A percentile compares a stretch with the other conserved stretches of the same genome.
phyloP scores from a whole-genome alignment of 192 early-diverging fungal genomes.

The Coemansia sp. region DNA sequence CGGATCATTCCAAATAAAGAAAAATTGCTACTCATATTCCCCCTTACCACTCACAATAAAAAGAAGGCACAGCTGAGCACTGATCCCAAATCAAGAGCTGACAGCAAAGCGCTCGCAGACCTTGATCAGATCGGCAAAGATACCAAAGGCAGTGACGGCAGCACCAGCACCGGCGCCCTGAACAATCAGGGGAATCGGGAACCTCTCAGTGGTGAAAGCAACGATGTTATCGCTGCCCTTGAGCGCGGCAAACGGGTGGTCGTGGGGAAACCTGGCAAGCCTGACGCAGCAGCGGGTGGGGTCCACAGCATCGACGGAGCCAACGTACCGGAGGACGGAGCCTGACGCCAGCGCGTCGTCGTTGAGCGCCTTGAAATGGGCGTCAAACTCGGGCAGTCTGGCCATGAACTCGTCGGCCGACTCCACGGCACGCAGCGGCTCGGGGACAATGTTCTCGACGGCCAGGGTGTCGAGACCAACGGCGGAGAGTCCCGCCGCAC shows the following conservation, averaged over 20 bases:
- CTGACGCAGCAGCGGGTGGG: constrained; percentile 73
- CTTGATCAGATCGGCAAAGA: constrained; percentile 91
- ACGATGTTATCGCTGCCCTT: constrained; percentile 99
- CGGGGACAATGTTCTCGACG: constrained; percentile 97
- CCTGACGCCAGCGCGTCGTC: constrained; percentile 67
- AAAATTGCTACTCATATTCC: neutral
- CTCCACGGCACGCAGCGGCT: constrained; percentile 67
- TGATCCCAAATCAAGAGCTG: constrained; percentile 2
- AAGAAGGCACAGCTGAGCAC: neutral
- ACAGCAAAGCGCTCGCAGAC: constrained; percentile 66
- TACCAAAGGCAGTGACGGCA: constrained; percentile 97
- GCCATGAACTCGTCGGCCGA: constrained; percentile 84
- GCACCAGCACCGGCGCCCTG: constrained; percentile 96
- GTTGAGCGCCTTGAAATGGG: constrained; percentile 83
- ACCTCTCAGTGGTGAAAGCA: constrained; percentile 90
- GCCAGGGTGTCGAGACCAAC: constrained; percentile 74
- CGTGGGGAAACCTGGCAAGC: constrained; percentile 73
- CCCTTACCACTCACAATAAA: no score
- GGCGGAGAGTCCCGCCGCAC: constrained; percentile 74
- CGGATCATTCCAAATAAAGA: neutral
- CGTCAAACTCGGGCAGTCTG: constrained; percentile 80
- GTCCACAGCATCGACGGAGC: constrained; percentile 70
- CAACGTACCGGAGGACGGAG: constrained; percentile 92
- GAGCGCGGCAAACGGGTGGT: constrained; percentile 93
- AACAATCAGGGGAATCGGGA: constrained; percentile 93